A percentile compares a stretch with the other conserved stretches of the same genome.
These are phyloP conservation scores for Trichophyton mentagrophytes DNA, from an alignment of 2,329 filamentous ascomycete species.

Conservation along the genomic window DNA sequence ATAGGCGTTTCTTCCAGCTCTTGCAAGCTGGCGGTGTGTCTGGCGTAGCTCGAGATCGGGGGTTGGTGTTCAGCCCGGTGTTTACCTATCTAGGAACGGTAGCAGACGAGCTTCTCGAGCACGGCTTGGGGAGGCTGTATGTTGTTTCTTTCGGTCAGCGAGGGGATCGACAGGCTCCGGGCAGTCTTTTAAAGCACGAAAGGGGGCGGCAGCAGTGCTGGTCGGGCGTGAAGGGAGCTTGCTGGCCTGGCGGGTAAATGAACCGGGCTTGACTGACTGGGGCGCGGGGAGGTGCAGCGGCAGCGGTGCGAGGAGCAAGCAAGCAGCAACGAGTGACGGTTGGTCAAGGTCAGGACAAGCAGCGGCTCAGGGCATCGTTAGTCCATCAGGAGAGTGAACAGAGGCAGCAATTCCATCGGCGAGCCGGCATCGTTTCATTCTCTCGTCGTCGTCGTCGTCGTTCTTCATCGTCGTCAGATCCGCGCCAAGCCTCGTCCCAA, in stretches of 20 bases:
- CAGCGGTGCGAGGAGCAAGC: background rate
- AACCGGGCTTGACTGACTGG: background rate
- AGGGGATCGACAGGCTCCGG: background rate
- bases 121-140: background rate
- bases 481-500: no score
- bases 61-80: background rate
- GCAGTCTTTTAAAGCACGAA: background rate
- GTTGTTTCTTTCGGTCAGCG: background rate
- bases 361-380: no score
- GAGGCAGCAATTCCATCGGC: background rate
- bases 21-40: background rate
- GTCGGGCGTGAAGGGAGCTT: conserved; percentile 1
- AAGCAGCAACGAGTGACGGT: background rate
- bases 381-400: no score
- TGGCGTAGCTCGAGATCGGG: background rate
- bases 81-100: background rate
- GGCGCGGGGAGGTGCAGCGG: background rate
- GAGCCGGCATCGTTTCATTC: background rate
- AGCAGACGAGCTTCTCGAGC: background rate
- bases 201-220: background rate
- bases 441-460: background rate
- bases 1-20: background rate
- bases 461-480: background rate
- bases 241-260: background rate
- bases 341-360: no score